phyloP scores from a whole-genome alignment of 2,329 filamentous ascomycete genomes.

The Zymoseptoria ardabiliae region DNA sequence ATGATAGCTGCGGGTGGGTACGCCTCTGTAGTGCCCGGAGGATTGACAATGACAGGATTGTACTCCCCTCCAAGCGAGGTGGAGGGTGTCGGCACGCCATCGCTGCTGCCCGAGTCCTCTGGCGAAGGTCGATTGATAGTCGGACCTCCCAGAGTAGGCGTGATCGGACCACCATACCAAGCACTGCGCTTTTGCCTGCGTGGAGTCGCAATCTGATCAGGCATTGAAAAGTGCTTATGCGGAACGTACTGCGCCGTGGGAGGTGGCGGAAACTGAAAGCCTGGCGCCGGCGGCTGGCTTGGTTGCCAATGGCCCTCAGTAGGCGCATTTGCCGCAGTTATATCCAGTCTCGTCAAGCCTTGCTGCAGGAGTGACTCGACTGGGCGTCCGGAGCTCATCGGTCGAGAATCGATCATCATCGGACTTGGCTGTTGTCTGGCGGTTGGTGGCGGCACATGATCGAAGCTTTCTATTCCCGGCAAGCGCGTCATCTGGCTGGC shows the following conservation, averaged over 20 bases:
- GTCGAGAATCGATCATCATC: constrained; percentile 61
- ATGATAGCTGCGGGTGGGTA: constrained; percentile 32
- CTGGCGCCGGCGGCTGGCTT: constrained; percentile 14
- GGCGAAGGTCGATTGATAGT: constrained; percentile 45
- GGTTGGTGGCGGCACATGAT: constrained; percentile 60
- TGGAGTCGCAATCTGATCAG: constrained; percentile 42
- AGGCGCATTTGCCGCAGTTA: constrained; percentile 42
- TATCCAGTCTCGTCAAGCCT: constrained; percentile 59
- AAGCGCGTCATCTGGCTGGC: constrained; percentile 58
- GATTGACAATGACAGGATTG: constrained; percentile 47
- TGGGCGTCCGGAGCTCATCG: constrained; percentile 35
- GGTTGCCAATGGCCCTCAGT: constrained; percentile 24
- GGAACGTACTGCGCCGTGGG: constrained; percentile 26
- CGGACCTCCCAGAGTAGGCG: constrained; percentile 13
- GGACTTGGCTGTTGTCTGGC: constrained; percentile 60
- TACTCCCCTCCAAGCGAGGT: constrained; percentile 43
- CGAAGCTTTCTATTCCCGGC: constrained; percentile 88
- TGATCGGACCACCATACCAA: constrained; percentile 58
- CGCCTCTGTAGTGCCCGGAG: constrained; percentile 42
- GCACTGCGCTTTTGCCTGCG: constrained; percentile 59
- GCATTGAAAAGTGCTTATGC: constrained; percentile 29
- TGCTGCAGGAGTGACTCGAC: constrained; percentile 58
- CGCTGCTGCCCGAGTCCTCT: constrained; percentile 49
- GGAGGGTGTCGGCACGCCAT: constrained; percentile 48
- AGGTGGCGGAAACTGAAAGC: constrained; percentile 12